phyloP scores from a whole-genome alignment of 2,329 filamentous ascomycete genomes.

The Pseudomassariella vexata region DNA sequence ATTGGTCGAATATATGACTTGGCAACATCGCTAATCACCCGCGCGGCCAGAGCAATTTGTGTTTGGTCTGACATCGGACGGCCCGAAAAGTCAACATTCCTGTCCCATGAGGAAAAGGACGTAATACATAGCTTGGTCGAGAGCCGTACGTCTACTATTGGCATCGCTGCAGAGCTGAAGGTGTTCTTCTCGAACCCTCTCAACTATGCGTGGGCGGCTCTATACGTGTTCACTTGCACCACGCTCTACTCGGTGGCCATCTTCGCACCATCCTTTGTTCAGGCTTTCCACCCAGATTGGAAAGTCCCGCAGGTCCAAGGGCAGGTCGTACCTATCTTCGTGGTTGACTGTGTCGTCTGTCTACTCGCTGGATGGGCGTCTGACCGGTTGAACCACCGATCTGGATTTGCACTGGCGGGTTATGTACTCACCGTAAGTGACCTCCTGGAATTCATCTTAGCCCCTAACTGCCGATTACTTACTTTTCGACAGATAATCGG shows the following conservation, averaged over 20 bases:
- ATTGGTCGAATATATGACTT: too few relatives aligned
- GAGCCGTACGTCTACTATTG: conserved; percentile 2
- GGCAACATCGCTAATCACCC: too few relatives aligned
- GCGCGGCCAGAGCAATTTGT: too few relatives aligned
- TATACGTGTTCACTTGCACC: conserved; percentile 12
- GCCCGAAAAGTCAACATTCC: conserved; percentile 10
- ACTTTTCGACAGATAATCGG: too few relatives aligned
- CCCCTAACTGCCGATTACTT: too few relatives aligned
- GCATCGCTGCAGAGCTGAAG: conserved; percentile 8
- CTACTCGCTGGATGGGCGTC: conserved; percentile 7
- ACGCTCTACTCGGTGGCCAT: conserved; percentile 12
- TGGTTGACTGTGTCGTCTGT: conserved; percentile 10
- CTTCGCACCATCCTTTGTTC: conserved; percentile 13
- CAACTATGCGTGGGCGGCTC: conserved; percentile 11
- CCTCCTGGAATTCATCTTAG: too few relatives aligned
- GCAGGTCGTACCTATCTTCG: conserved; percentile 12
- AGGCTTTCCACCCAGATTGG: conserved; percentile 9
- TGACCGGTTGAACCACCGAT: conserved; percentile 12
- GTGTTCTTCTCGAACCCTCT: conserved; percentile 12
- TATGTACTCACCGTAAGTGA: too few relatives aligned
- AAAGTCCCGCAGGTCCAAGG: conserved; percentile 10
- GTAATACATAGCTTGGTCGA: conserved; percentile 6
- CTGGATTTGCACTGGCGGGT: conserved; percentile 10
- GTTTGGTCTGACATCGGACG: conserved; percentile 8
- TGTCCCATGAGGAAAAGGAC: conserved; percentile 9